A percentile compares a stretch with the other conserved stretches of the same genome.
phyloP scores from a whole-genome alignment of 805 yeast genomes.

The Wickerhamomyces alni region DNA sequence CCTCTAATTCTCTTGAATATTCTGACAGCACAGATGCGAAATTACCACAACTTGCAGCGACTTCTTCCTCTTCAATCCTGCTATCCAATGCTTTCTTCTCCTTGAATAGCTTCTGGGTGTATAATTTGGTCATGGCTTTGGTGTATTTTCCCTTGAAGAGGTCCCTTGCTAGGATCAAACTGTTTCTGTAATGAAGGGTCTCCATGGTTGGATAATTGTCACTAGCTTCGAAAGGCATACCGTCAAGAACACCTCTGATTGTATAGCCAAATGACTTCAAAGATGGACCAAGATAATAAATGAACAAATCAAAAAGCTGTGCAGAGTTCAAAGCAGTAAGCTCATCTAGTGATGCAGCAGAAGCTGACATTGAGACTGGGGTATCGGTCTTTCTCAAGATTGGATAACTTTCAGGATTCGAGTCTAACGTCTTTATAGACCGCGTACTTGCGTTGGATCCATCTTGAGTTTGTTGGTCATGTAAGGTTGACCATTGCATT shows the following conservation, averaged over 20 bases:
- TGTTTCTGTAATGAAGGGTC: constrained; percentile 38
- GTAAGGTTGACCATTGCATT: constrained; percentile 54
- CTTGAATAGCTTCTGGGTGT: constrained; percentile 28
- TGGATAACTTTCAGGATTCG: not conserved
- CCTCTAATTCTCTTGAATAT: constrained; percentile 51
- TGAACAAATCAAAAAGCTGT: constrained; percentile 59
- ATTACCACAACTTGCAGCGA: constrained; percentile 80
- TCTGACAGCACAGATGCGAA: constrained; percentile 61
- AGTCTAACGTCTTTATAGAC: constrained; percentile 6
- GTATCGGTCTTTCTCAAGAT: not conserved
- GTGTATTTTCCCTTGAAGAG: constrained; percentile 52
- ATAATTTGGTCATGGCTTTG: constrained; percentile 51
- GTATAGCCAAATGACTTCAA: constrained; percentile 61
- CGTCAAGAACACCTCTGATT: constrained; percentile 52
- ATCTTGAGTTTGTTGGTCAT: constrained; percentile 16
- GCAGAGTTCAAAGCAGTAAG: constrained; percentile 20
- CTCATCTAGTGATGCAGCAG: constrained; percentile 9
- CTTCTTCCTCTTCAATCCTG: constrained; percentile 70
- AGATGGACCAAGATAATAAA: constrained; percentile 66
- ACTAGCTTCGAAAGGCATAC: constrained; percentile 46
- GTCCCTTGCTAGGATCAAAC: constrained; percentile 45
- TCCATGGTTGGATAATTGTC: constrained; percentile 30
- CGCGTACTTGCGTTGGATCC: not conserved
- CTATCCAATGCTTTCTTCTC: constrained; percentile 8
- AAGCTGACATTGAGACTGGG: constrained; percentile 2